Evolutionary conservation across 1,139 yeast species (phyloP), one percentile per base, ranked within the genome.

Genomic region (Petasospora fabianii): DNA sequence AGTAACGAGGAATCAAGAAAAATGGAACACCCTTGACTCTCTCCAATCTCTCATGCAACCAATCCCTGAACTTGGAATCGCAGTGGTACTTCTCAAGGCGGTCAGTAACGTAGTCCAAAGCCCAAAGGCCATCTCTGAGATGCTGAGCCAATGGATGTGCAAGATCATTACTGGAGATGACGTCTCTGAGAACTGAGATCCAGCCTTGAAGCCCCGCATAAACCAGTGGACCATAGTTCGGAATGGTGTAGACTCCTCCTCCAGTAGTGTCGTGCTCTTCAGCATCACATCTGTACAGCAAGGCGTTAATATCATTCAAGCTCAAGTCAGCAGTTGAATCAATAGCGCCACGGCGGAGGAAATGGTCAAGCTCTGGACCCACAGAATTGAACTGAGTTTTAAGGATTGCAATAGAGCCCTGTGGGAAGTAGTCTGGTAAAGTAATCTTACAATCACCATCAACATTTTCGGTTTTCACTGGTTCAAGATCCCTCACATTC

Each of bases 141-240:
- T 92, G 95, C 38, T 79, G 74, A 49, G 95, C 80, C 27, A 90
- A 54, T 1, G 96, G 85, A 59, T 86, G 95, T 0, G 92, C 95
- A 37, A 92, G 70, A 52, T 88, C 77, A 56, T 92, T 92, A 32
- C 70, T 66, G 60, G 73, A 69, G 27, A 87, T 78, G 9, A 88
- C 75, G 21, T 69, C 64, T 43, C 76, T 71, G 47, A 90, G 62
- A 0, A 81, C 81, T 0, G 87, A 70, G 35, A 80, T 76, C 96
- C 96, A 92, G 4, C 98, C 98, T 62, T 86, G 95, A 21, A 92
- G 66, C 11, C 98, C 98, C 32, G 96, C 90, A 61, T 87, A 92
- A 0, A 80, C 82, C 35, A 90, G 67, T 13, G 66, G 64, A 0
- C 97, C 97, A 59, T 74, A 67, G 26, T 71, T 68, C 0, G 97